Conservation (phyloP, 192 early-diverging fungal species). For the Rhizophagus sp. region DNA sequence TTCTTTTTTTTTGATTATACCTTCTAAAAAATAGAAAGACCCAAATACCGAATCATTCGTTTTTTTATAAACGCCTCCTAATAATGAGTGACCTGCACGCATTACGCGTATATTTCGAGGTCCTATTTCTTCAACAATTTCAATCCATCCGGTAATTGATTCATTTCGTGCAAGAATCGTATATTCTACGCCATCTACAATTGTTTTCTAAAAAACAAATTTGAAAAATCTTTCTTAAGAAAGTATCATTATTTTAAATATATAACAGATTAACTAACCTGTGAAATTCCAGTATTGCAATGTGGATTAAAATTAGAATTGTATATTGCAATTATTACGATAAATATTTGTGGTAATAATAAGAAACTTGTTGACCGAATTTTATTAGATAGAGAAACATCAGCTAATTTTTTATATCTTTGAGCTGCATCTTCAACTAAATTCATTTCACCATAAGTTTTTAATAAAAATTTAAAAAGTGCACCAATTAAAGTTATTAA, state of each 20-base stretch:
- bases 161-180: conserved; percentile 71
- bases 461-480: conserved; percentile 41
- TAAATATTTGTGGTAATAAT: conserved; percentile 38
- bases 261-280: conserved; percentile 24
- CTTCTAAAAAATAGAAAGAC: conserved; percentile 82
- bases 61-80: conserved; percentile 77
- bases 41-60: conserved; percentile 77
- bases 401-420: conserved; percentile 14
- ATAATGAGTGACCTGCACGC: conserved; percentile 85
- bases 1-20: conserved; percentile 36
- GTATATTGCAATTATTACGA: conserved; percentile 40
- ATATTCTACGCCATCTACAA: conserved; percentile 28
- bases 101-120: conserved; percentile 66
- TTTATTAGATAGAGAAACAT: neutral
- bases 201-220: conserved; percentile 31
- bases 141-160: conserved; percentile 82
- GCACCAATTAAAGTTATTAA: conserved; percentile 36
- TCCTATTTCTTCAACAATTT: conserved; percentile 49
- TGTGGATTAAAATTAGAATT: conserved; percentile 51
- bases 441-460: conserved; percentile 44
- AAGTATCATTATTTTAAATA: neutral
- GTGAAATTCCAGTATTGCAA: conserved; percentile 50
- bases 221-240: neutral
- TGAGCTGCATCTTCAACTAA: conserved; percentile 41
- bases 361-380: neutral